phyloP scores from a whole-genome alignment of 768 basidiomycete species.

The Amanita pseudoporphyria region DNA sequence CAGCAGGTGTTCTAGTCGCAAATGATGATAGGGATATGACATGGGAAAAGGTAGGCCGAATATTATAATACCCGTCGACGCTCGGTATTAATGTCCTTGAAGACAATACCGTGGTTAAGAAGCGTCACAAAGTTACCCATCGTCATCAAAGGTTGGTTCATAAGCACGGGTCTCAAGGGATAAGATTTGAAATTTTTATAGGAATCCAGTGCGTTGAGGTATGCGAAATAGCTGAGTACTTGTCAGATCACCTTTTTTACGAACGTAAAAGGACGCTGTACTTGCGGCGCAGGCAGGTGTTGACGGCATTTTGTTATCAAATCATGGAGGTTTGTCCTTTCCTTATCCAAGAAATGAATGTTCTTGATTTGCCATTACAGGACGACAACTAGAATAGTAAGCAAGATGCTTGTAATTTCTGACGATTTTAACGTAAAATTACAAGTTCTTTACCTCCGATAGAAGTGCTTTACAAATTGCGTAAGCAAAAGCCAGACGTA shows the following conservation, averaged over 20 bases:
- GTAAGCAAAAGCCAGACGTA: conserved; percentile 64
- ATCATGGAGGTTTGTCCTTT: conserved; percentile 70
- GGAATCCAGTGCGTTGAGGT: conserved; percentile 73
- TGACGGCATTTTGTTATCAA: conserved; percentile 82
- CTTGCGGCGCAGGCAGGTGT: conserved; percentile 77
- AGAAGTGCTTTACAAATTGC: conserved; percentile 68
- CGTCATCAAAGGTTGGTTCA: conserved; percentile 54
- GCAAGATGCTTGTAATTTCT: conserved; percentile 12
- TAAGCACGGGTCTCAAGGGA: background rate
- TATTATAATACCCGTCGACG: background rate
- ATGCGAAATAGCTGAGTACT: conserved; percentile 11
- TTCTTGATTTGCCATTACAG: conserved; percentile 21
- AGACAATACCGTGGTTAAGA: conserved; percentile 75
- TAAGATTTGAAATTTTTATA: conserved; percentile 15
- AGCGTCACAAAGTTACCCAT: conserved; percentile 62
- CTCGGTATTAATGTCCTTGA: background rate
- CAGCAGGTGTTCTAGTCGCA: conserved; percentile 55
- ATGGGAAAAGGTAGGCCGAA: conserved; percentile 51
- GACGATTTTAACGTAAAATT: background rate
- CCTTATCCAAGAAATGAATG: background rate
- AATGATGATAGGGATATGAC: conserved; percentile 71
- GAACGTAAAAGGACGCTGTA: conserved; percentile 61
- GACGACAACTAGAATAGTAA: conserved; percentile 77
- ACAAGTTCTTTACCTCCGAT: conserved; percentile 65
- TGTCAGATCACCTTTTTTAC: conserved; percentile 2